These are phyloP conservation scores for Bassia scoparia DNA, from an alignment of 148 eudicot genomes.

Conservation along the genomic window DNA sequence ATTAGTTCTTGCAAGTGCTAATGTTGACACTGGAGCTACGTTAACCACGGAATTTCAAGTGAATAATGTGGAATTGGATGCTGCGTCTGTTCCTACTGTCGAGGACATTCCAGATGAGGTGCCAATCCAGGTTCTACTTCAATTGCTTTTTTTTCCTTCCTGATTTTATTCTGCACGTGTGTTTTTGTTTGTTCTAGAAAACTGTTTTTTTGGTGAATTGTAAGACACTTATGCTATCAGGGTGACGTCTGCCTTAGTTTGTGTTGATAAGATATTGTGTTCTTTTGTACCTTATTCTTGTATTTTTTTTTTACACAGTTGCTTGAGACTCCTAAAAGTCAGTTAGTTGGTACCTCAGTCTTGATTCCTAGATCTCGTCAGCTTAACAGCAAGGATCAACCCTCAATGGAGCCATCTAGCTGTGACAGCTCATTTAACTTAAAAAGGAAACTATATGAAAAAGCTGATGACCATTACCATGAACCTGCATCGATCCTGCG, in stretches of 20 bases:
- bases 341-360: slow-evolving; percentile 22
- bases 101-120: slow-evolving; percentile 27
- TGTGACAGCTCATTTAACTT: slow-evolving; percentile 26
- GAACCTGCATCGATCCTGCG: slow-evolving; percentile 29
- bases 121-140: slow-evolving; percentile 33
- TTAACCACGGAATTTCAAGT: slow-evolving; percentile 7
- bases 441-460: slow-evolving; percentile 47
- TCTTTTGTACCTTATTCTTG: slow-evolving; percentile 9
- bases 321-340: slow-evolving; percentile 8
- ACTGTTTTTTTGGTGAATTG: not conserved
- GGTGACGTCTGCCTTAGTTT: not conserved
- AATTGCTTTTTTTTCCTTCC: not conserved
- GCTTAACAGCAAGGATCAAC: slow-evolving; percentile 22
- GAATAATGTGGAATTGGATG: slow-evolving; percentile 20
- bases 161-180: not conserved
- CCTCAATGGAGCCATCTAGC: slow-evolving; percentile 9
- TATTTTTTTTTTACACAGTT: slow-evolving; percentile 25
- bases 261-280: not conserved
- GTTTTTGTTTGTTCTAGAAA: not conserved
- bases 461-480: slow-evolving; percentile 29
- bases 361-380: slow-evolving; percentile 32
- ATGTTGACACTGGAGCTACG: slow-evolving; percentile 21
- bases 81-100: slow-evolving; percentile 28
- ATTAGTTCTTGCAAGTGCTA: slow-evolving; percentile 15
- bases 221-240: not conserved